Evolutionary conservation across 352 stramenopile species (phyloP).

Genomic region (Phytophthora gonapodyides): DNA sequence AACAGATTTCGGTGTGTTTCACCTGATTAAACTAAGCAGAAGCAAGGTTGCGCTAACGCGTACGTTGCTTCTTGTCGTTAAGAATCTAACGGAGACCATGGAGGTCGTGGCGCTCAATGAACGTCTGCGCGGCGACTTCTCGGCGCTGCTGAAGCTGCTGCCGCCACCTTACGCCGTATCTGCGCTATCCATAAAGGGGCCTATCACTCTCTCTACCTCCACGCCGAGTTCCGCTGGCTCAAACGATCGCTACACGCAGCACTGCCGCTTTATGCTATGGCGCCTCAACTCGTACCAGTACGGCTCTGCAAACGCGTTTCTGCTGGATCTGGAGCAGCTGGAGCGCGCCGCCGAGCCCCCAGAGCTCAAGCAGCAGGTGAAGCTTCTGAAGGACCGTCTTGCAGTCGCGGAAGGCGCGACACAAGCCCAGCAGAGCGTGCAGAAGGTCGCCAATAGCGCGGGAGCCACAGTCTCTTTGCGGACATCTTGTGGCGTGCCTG

Average conservation of each 20-base stretch:
- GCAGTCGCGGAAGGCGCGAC: conserved; percentile 21
- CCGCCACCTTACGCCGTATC: conserved; percentile 26
- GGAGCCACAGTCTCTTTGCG: conserved; percentile 39
- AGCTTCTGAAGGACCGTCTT: conserved; percentile 15
- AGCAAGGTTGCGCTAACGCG: conserved; percentile 6
- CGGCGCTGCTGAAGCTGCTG: conserved; percentile 60
- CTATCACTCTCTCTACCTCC: background rate
- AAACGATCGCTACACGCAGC: conserved; percentile 28
- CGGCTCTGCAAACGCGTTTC: conserved; percentile 52
- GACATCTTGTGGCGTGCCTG: conserved; percentile 36
- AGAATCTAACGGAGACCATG: conserved; percentile 42
- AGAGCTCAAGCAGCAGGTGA: conserved; percentile 18
- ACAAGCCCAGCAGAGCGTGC: conserved; percentile 13
- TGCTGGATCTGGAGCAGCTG: conserved; percentile 55
- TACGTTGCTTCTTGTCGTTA: conserved; percentile 12
- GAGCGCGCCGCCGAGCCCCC: conserved; percentile 25
- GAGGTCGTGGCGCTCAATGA: conserved; percentile 70
- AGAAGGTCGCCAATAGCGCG: conserved; percentile 26
- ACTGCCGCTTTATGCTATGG: conserved; percentile 48
- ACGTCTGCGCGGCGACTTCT: conserved; percentile 65
- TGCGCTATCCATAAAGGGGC: background rate
- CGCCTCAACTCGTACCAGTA: conserved; percentile 74
- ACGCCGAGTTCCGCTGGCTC: background rate
- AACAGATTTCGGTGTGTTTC: conserved; percentile 1
- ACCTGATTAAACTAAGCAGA: conserved; percentile 5